A percentile compares a stretch with the other conserved stretches of the same genome.
These are phyloP conservation scores for Phytophthora multivora DNA, from an alignment of 352 stramenopile species.

Conservation along the genomic window DNA sequence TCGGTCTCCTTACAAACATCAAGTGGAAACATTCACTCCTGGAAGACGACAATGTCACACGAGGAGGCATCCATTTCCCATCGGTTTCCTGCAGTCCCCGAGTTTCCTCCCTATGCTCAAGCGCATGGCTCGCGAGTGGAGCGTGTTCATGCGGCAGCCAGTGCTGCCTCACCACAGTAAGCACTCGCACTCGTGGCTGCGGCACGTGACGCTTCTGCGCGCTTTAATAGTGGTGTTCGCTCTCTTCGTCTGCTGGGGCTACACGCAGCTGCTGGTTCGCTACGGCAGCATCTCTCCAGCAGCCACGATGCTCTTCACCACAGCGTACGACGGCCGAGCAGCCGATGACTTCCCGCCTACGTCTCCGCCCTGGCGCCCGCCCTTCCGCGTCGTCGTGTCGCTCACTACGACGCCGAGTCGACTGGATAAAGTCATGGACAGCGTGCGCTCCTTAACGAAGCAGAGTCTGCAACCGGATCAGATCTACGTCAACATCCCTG, in stretches of 20 bases:
- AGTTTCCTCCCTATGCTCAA: conserved; percentile 16
- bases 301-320: conserved; percentile 70
- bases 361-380: conserved; percentile 57
- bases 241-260: conserved; percentile 49
- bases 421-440: conserved; percentile 80
- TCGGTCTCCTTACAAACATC: background rate
- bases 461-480: conserved; percentile 73
- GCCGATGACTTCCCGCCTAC: conserved; percentile 48
- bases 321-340: conserved; percentile 50
- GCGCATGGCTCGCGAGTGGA: conserved; percentile 33
- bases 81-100: conserved; percentile 13
- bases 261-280: conserved; percentile 67
- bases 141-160: conserved; percentile 68
- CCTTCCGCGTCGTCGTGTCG: conserved; percentile 82
- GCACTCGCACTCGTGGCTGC: conserved; percentile 37
- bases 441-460: conserved; percentile 54
- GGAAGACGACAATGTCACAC: conserved; percentile 16
- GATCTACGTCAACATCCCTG: conserved; percentile 82
- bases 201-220: conserved; percentile 47
- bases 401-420: conserved; percentile 79
- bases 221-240: conserved; percentile 32
- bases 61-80: conserved; percentile 22
- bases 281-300: conserved; percentile 81
- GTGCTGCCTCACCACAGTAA: conserved; percentile 53
- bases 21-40: background rate